These are phyloP conservation scores for Chrysoporthe austroafricana DNA, from an alignment of 2,329 filamentous ascomycete genomes.

Conservation along the genomic window DNA sequence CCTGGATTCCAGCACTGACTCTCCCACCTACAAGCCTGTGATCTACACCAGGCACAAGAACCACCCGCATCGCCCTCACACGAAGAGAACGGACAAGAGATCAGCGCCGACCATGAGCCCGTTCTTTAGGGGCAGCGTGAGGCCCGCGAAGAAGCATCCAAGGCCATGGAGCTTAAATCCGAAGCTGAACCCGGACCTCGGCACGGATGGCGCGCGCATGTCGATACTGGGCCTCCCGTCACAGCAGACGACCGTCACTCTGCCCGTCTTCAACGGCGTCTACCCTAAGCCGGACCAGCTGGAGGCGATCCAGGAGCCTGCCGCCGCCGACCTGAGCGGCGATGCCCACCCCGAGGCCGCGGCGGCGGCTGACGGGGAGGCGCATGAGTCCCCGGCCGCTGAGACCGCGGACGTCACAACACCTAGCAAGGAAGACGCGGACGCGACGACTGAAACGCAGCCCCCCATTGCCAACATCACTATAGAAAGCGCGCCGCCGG, in stretches of 20 bases:
- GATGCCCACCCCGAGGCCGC: not conserved
- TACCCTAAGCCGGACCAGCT: constrained; percentile 16
- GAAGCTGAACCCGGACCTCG: constrained; percentile 26
- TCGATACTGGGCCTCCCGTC: constrained; percentile 15
- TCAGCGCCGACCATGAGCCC: constrained; percentile 23
- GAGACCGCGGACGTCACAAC: constrained; percentile 7
- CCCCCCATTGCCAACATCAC: not conserved
- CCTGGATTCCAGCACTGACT: too few species aligned
- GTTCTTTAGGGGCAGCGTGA: constrained; percentile 27
- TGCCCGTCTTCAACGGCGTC: constrained; percentile 28
- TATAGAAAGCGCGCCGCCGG: not conserved
- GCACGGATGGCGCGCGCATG: constrained; percentile 7
- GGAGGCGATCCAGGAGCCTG: not conserved
- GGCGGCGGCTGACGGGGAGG: not conserved
- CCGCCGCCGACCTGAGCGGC: not conserved
- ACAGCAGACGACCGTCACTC: constrained; percentile 14
- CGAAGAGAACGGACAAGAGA: not conserved
- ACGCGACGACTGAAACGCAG: not conserved
- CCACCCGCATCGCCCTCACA: not conserved
- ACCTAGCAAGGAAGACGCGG: not conserved
- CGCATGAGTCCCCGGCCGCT: not conserved
- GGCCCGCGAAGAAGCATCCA: constrained; percentile 24
- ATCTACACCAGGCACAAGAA: too few species aligned
- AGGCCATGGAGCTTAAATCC: constrained; percentile 27
- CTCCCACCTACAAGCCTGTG: too few species aligned